phyloP scores from a whole-genome alignment of 176 grass and related monocot genomes.

The Zea luxurians region DNA sequence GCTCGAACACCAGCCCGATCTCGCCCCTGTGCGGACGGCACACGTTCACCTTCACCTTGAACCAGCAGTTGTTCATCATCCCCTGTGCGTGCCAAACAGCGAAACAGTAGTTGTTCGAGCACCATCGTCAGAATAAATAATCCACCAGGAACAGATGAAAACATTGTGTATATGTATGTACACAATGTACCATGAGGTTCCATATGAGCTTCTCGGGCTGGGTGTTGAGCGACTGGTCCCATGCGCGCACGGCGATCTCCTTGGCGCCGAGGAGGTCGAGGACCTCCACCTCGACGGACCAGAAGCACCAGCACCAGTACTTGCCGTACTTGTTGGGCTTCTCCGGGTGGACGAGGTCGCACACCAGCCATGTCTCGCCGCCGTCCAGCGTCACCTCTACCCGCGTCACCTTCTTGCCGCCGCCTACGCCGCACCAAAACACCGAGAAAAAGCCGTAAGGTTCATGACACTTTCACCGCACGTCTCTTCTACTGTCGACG shows the following conservation, averaged over 20 bases:
- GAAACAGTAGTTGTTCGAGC: no score
- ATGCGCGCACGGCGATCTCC: constrained; percentile 86
- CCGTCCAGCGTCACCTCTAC: constrained; percentile 91
- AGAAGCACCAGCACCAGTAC: constrained; percentile 99
- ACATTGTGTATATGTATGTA: no score
- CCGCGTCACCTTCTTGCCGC: constrained; percentile 82
- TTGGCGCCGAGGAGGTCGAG: constrained; percentile 81
- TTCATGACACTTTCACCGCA: no score
- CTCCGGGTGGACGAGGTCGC: constrained; percentile 68
- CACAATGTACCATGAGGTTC: constrained; percentile 71
- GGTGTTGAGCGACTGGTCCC: constrained; percentile 89
- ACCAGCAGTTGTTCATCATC: constrained; percentile 99
- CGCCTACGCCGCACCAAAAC: constrained; percentile 36
- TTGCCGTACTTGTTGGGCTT: constrained; percentile 89
- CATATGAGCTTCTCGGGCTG: constrained; percentile 89
- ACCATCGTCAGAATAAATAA: not conserved
- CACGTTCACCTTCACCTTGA: constrained; percentile 86
- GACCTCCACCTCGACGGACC: constrained; percentile 84
- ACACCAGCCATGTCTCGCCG: constrained; percentile 82
- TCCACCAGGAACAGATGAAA: not conserved
- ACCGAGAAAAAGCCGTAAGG: no score
- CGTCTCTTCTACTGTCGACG: no score
- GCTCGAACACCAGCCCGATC: constrained; percentile 87
- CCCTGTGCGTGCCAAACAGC: constrained; percentile 40
- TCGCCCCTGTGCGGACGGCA: constrained; percentile 75